A percentile compares a stretch with the other conserved stretches of the same genome.
These are phyloP conservation scores for Schrenkiella parvula DNA, from an alignment of 345 rosid species.

Conservation along the genomic window DNA sequence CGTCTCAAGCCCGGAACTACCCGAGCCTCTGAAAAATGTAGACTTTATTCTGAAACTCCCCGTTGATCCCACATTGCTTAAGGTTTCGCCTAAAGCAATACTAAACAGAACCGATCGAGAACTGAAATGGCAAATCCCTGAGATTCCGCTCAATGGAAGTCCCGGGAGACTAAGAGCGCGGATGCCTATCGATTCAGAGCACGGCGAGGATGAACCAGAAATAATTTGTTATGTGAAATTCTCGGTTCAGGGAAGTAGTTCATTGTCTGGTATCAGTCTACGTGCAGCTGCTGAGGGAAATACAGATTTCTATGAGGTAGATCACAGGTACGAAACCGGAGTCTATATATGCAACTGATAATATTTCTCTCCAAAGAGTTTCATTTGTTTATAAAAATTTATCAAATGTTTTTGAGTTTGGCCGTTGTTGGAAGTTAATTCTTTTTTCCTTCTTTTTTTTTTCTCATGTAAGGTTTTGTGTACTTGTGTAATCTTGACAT, in stretches of 20 bases:
- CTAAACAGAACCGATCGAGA: constrained; percentile 81
- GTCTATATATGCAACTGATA: constrained; percentile 72
- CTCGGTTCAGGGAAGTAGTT: constrained; percentile 54
- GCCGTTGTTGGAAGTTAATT: constrained; percentile 9
- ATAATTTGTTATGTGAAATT: constrained; percentile 71
- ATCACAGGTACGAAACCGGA: constrained; percentile 74
- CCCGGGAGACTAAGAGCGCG: constrained; percentile 81
- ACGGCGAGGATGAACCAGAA: constrained; percentile 67
- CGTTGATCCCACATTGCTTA: constrained; percentile 85
- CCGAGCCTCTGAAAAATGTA: constrained; percentile 59
- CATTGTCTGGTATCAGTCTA: constrained; percentile 68
- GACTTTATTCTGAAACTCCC: constrained; percentile 88
- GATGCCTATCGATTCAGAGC: constrained; percentile 84
- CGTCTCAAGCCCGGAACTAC: constrained; percentile 77
- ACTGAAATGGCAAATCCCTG: constrained; percentile 89
- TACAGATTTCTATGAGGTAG: constrained; percentile 71
- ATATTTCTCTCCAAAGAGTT: not conserved
- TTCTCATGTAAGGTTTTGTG: constrained; percentile 27
- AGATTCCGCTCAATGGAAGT: constrained; percentile 64
- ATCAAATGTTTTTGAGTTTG: constrained; percentile 11
- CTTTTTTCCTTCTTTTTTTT: not conserved
- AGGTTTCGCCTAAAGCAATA: constrained; percentile 90
- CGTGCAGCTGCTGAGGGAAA: constrained; percentile 76
- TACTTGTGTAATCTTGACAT: constrained; percentile 26
- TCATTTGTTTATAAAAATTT: constrained; percentile 24